Evolutionary conservation across 371 early-diverging fungal species (phyloP).

Genomic region (Hamiltosporidium tvaerminnensis): DNA sequence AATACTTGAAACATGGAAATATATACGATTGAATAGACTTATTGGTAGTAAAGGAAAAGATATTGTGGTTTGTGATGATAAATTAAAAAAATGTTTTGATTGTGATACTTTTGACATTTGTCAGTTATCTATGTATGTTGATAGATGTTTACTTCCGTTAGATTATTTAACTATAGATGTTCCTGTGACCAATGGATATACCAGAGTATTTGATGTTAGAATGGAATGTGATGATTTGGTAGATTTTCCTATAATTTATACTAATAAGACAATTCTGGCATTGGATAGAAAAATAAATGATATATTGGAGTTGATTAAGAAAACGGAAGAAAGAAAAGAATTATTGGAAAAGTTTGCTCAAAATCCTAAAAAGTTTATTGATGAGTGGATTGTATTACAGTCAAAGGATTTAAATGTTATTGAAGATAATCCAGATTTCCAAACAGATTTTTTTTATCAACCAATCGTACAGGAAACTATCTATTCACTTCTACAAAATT

Average conservation of each 20-base stretch:
- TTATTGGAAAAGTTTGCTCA: conserved; percentile 29
- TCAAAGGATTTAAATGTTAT: conserved; percentile 26
- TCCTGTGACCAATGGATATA: conserved; percentile 3
- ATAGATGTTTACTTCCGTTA: conserved; percentile 24
- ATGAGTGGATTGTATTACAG: conserved; percentile 37
- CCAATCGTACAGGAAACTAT: conserved; percentile 43
- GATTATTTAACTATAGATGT: conserved; percentile 36
- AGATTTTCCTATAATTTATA: conserved; percentile 38
- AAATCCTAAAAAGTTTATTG: conserved; percentile 47
- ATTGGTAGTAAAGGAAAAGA: neutral
- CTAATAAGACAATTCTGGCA: conserved; percentile 26
- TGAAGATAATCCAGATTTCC: conserved; percentile 25
- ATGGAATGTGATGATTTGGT: conserved; percentile 44
- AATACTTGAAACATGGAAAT: conserved; percentile 31
- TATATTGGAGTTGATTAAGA: conserved; percentile 26
- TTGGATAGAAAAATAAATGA: conserved; percentile 48
- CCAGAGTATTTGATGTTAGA: conserved; percentile 33
- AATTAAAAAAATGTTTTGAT: conserved; percentile 16
- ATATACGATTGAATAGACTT: conserved; percentile 23
- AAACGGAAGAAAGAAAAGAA: conserved; percentile 25
- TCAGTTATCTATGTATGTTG: conserved; percentile 16
- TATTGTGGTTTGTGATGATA: conserved; percentile 16
- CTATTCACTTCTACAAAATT: conserved; percentile 40
- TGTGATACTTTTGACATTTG: conserved; percentile 25
- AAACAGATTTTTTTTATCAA: conserved; percentile 38